Evolutionary conservation across 768 basidiomycete species (phyloP), one percentile per base, ranked within the genome.

Genomic region (Daedalea quercina): DNA sequence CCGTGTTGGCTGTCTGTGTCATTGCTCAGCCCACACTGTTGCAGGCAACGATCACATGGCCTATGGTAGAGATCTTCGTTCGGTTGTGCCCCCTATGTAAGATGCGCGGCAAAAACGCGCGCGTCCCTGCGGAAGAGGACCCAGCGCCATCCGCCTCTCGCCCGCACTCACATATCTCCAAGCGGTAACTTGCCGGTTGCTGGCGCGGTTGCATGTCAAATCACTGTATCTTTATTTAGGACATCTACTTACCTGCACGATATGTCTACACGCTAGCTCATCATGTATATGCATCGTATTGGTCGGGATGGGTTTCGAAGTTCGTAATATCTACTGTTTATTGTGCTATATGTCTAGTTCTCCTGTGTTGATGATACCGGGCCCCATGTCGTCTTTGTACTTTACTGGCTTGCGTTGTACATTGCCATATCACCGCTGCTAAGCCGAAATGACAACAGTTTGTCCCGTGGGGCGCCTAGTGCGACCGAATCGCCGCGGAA

Each of bases 61-160:
- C 85, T 3, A 87, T 87, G 81, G 75, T 79, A 4, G 85, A 87
- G 63, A 75, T 80, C 34, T 87, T 86, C 65, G 70, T 75, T 37
- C 76, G 75, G 28, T 66, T 85, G 40, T 87, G 85, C 58, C 85
- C 84, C 0, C 54, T 74, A 20, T 77, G 76, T 66, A 77, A 70
- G 54, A 54, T 73, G 45, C 71, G 76, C 57, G 68, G 65, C 51
- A 77, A 76, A 56, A 58, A 64, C 17, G n/a, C 46, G 25, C 52
- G 57, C 11, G 37, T 43, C 3, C 43, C 55, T 8, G 6, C 52
- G 15, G 59, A 58, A 19, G 61, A 58, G 12, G 57, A 56, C 9
- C 47, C 60, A 4, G 53, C 28, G 6, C 28, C 37, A 40, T 15
- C 37, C 17, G 37, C 15, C 15, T 40, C 37, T 7, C 37, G 37